These are phyloP conservation scores for Candida ipomoeae DNA, from an alignment of 805 yeast genomes.

Conservation along the genomic window DNA sequence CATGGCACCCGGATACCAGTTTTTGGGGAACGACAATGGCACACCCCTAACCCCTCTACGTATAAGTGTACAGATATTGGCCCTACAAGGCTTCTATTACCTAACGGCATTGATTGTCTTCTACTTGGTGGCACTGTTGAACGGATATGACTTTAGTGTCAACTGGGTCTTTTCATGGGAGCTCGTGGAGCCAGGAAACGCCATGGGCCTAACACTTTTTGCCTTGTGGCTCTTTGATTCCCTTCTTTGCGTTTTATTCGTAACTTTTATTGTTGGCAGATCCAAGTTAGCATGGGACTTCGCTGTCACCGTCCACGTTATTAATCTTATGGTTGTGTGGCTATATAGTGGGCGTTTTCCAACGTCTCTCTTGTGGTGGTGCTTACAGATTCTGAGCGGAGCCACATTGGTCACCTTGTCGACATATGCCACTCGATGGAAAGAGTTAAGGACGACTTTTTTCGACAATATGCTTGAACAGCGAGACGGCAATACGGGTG, in stretches of 20 bases:
- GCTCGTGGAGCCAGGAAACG: constrained; percentile 63
- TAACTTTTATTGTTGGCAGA: constrained; percentile 85
- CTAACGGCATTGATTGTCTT: constrained; percentile 65
- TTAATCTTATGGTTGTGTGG: constrained; percentile 70
- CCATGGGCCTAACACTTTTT: constrained; percentile 73
- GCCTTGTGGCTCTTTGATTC: constrained; percentile 81
- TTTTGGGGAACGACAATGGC: constrained; percentile 9
- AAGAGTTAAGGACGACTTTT: constrained; percentile 82
- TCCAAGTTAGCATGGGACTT: constrained; percentile 95
- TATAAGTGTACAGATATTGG: constrained; percentile 57
- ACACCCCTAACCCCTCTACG: constrained; percentile 12
- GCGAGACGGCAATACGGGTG: constrained; percentile 29
- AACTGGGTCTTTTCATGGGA: constrained; percentile 83
- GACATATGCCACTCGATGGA: constrained; percentile 89
- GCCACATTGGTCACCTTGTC: constrained; percentile 72
- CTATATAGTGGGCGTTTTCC: constrained; percentile 66
- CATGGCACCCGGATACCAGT: constrained; percentile 8
- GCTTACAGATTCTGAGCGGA: constrained; percentile 65
- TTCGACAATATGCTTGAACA: constrained; percentile 75
- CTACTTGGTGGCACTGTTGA: constrained; percentile 57
- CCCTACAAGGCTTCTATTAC: constrained; percentile 78
- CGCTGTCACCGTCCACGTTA: constrained; percentile 85
- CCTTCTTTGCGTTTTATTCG: constrained; percentile 74
- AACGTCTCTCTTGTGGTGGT: constrained; percentile 75
- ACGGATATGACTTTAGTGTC: constrained; percentile 65